phyloP scores from a whole-genome alignment of 2,329 filamentous ascomycete species.

The Scleromitrula shiraiana region DNA sequence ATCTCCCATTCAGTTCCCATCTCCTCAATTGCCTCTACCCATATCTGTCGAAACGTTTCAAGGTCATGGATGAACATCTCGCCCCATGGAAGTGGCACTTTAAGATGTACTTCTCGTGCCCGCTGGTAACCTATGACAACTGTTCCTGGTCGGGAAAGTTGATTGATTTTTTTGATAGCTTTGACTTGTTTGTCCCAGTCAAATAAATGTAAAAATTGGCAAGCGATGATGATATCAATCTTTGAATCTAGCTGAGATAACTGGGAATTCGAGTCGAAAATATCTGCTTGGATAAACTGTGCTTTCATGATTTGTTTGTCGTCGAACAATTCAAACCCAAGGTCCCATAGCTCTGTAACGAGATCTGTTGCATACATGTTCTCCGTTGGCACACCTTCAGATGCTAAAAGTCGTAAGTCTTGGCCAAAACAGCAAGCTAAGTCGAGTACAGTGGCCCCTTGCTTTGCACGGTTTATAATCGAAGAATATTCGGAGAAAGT shows the following conservation, averaged over 20 bases:
- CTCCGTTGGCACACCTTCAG: constrained; percentile 29
- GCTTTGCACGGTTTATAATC: not conserved
- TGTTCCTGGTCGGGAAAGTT: constrained; percentile 9
- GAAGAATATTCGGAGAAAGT: constrained; percentile 5
- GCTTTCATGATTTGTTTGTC: constrained; percentile 28
- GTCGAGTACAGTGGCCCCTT: constrained; percentile 25
- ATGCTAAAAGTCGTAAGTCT: constrained; percentile 30
- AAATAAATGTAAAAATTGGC: constrained; percentile 12
- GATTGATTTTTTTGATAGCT: constrained; percentile 23
- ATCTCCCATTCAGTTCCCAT: not conserved
- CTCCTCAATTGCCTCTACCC: constrained; percentile 8
- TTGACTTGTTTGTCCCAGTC: constrained; percentile 10
- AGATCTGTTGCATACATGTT: constrained; percentile 28
- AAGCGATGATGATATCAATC: constrained; percentile 7
- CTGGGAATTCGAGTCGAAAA: constrained; percentile 22
- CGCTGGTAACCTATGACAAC: not conserved
- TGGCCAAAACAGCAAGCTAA: constrained; percentile 33
- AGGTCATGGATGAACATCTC: constrained; percentile 4
- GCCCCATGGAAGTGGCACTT: not conserved
- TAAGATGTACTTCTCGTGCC: constrained; percentile 18
- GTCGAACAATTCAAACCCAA: constrained; percentile 32
- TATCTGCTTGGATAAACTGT: constrained; percentile 28
- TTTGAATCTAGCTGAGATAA: constrained; percentile 19
- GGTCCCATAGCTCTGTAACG: constrained; percentile 27
- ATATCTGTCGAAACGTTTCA: constrained; percentile 11